phyloP scores from a whole-genome alignment of 1,284 basidiomycete genomes.

The Cutaneotrichosporon sp. region DNA sequence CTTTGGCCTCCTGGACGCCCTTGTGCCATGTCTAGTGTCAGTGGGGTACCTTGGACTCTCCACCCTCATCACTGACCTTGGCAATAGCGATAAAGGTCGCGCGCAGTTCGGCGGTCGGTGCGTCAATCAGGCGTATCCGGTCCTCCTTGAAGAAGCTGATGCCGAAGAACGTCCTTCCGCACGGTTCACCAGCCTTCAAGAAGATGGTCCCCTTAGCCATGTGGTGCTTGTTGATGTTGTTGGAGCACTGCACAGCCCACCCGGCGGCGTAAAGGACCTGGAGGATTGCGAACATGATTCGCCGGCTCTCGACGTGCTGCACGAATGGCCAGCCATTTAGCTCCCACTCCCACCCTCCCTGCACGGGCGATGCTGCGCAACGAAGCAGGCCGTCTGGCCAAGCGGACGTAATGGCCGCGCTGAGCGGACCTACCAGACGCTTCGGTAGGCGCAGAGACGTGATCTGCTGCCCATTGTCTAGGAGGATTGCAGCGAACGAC shows the following conservation, averaged over 20 bases:
- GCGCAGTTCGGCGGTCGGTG: conserved; percentile 1
- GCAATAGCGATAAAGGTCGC: neutral
- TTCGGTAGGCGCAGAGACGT: conserved; percentile 1
- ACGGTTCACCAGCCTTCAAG: neutral
- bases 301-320: conserved; percentile 3
- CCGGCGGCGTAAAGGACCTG: neutral
- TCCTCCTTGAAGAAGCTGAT: conserved; percentile 4
- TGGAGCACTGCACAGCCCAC: conserved; percentile 3
- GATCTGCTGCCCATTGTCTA: neutral
- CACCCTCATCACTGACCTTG: neutral
- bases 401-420: neutral
- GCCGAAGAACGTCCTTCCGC: neutral
- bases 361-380: neutral
- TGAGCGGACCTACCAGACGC: neutral
- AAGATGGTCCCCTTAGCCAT: conserved; percentile 2
- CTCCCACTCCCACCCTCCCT: conserved; percentile 7
- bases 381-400: neutral
- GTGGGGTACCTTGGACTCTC: neutral
- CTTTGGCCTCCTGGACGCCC: conserved; percentile 1
- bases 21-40: conserved; percentile 4
- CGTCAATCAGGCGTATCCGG: neutral
- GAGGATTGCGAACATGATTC: neutral
- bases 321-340: neutral
- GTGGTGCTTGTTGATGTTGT: conserved; percentile 2
- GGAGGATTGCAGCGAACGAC: neutral